Percentiles rank a stretch among this genome's conserved stretches.
Conservation (phyloP, 2,329 filamentous ascomycete genomes). For the Pseudogymnoascus sp. region DNA sequence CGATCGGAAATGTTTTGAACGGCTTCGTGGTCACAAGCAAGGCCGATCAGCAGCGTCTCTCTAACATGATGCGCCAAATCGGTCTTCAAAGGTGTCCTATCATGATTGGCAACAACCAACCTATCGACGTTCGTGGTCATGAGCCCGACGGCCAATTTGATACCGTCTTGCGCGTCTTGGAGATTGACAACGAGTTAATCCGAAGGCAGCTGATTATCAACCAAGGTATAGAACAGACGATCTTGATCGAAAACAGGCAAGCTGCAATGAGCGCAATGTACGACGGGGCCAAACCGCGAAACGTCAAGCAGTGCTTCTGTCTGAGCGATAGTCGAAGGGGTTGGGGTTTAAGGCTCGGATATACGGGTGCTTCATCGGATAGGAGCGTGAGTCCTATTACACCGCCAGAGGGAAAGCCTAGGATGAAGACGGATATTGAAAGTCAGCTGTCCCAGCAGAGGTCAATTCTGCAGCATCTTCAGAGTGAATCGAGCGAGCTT, state of each 20-base stretch:
- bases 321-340: slow-evolving; percentile 53
- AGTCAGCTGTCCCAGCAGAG: slow-evolving; percentile 51
- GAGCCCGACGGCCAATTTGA: slow-evolving; percentile 67
- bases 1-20: slow-evolving; percentile 60
- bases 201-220: slow-evolving; percentile 78
- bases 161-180: slow-evolving; percentile 72
- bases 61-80: slow-evolving; percentile 52
- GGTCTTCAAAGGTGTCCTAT: slow-evolving; percentile 45
- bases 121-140: slow-evolving; percentile 51
- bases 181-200: slow-evolving; percentile 72
- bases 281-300: slow-evolving; percentile 47
- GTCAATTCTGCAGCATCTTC: slow-evolving; percentile 45
- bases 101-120: slow-evolving; percentile 51
- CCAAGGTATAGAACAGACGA: slow-evolving; percentile 71
- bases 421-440: slow-evolving; percentile 74
- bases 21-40: slow-evolving; percentile 77
- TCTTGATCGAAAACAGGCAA: slow-evolving; percentile 61
- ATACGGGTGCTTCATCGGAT: slow-evolving; percentile 36
- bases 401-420: slow-evolving; percentile 34
- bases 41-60: slow-evolving; percentile 63
- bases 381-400: slow-evolving; percentile 42
- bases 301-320: slow-evolving; percentile 66
- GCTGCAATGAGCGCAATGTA: slow-evolving; percentile 66
- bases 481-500: slow-evolving; percentile 44
- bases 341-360: slow-evolving; percentile 52